Base-by-base conservation (phyloP, 768 basidiomycete genomes). In the Paxillus involutus region DNA sequence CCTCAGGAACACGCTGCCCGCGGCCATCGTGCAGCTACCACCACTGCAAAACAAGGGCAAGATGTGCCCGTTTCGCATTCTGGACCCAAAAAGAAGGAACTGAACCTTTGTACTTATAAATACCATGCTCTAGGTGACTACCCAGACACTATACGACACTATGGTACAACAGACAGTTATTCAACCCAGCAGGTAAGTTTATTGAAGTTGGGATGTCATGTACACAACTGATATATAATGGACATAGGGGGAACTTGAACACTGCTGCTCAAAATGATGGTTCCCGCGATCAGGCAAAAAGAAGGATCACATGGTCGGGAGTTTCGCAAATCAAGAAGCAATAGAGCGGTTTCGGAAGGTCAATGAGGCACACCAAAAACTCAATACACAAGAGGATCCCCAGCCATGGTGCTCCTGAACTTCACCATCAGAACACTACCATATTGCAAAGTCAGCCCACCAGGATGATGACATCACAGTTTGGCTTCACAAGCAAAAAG, bases 261-360 rank as follows among this genome's bases (percentile, higher is more conserved):
- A 80, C 47, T 57, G 66, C 0, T 55, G 49, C 0, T 51, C 72
- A 9, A 80, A 80, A 56, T 61, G 60, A 0, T 55, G 71, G 12
- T 80, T 74, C 46, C 58, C 48, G 0, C 47, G 63, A 0, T 75
- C 75, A 0, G 75, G 74, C 53, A 77, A 76, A 48, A 68, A 63
- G 14, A 52, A 46, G 67, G 32, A 11, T 0, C 63, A 17, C 42
- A 59, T 16, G 40, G 36, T 4, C 10, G 32, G 1, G 63, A 77
- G 51, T 13, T 73, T 79, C 19, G 64, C 67, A 0, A 49, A 59
- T 2, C 63, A 62, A 12, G 59, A 66, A 16, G 48, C 57, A 0
- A 58, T 66, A 11, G 51, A 64, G 40, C 16, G 60, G 30, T 30
- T 52, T 26, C 10, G 44, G 46, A 52, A 59, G 47, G 42, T 70